Base-by-base conservation (phyloP, 2,329 filamentous ascomycete species). In the Exophiala lecanii-corni region DNA sequence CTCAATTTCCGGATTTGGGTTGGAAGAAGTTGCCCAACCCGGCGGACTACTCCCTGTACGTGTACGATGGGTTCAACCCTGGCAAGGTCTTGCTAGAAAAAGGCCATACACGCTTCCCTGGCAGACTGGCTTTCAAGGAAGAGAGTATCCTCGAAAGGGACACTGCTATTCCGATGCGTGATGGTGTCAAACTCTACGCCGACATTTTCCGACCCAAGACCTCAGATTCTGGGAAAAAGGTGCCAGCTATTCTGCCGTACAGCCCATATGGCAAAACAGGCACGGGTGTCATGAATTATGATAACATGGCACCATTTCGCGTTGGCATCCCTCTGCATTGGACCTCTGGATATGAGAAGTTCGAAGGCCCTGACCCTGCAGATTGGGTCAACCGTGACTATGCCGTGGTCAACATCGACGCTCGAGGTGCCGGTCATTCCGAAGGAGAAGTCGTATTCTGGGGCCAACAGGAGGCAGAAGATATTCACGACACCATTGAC, bases 251-350 rank as follows among this genome's bases (percentile, higher is more conserved):
- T 6, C 76, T 82, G 2, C 86, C 82, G 0, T 86, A 86, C 50
- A 82, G 82, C 0, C 82, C 82, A 0, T 86, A 86, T 51, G 82
- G 82, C 33, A 86, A 87, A 54, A 81, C 34, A 19, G 23, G 23
- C 23, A 81, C 34, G 19, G 23, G 23, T 12, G 36, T 5, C 3
- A 18, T 28, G 6, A 45, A 45, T 16, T 34, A 15, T 10, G 33
- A 34, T 25, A 30, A 39, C 15, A 40, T 45, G 36, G 35, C 40
- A 12, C 42, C 42, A 18, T 10, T n/a, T n/a, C 17, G 19, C 17
- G 15, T 17, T 5, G 33, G 33, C 33, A 17, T 35, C 9, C 33
- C 33, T 19, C 15, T 12, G 69, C 78, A 46, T 70, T 79, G 3
- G 75, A 75, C 43, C 66, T 76, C 72, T 0, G 57, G 61, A 9